Base-by-base conservation (phyloP, 768 basidiomycete genomes). In the Russula ochroleuca region DNA sequence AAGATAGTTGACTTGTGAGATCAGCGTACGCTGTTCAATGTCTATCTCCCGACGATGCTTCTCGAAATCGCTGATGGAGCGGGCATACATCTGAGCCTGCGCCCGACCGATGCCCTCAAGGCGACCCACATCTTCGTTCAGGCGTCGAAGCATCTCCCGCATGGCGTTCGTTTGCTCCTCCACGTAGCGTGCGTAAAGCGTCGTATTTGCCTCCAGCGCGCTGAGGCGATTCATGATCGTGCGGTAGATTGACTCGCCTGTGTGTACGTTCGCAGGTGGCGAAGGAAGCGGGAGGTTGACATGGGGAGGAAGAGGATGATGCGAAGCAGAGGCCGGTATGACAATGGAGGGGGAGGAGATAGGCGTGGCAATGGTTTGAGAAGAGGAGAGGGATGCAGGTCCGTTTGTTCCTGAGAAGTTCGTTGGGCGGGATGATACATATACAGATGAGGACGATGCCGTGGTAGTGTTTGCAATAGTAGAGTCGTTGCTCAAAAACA, bases 191-290 rank as follows among this genome's bases (percentile, higher is more conserved):
- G 86, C 82, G 49, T 92, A 88, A 4, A 98, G 79, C 0, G 92
- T 92, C 53, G 94, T 89, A 69, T 95, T 97, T 10, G 82, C 82
- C 73, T 98, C 95, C 15, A 98, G 81, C 7, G 85, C 83, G 2
- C 84, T 83, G 13, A 99, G 80, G 8, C 94, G 87, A 69, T 97
- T 96, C 85, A 95, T 95, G 68, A 98, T 99, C 14, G 88, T 92
- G 9, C 94, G 88, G 70, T 97, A 98, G 67, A 99, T 94, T 2
- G 93, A 95, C 73, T 99, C 97, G 25, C 82, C 80, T 0, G 74
- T 68, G 1, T 70, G 58, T 7, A 70, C 59, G 1, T 72, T 62
- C 9, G 67, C 54, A 70, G 70, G 58, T 40, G 67, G 52, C 47
- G 73, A 48, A 53, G 71, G 59, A 31, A 47, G 62, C 10, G 59